These are phyloP conservation scores for Wallacemonas sp. DNA, from an alignment of 208 protist species.

Conservation along the genomic window DNA sequence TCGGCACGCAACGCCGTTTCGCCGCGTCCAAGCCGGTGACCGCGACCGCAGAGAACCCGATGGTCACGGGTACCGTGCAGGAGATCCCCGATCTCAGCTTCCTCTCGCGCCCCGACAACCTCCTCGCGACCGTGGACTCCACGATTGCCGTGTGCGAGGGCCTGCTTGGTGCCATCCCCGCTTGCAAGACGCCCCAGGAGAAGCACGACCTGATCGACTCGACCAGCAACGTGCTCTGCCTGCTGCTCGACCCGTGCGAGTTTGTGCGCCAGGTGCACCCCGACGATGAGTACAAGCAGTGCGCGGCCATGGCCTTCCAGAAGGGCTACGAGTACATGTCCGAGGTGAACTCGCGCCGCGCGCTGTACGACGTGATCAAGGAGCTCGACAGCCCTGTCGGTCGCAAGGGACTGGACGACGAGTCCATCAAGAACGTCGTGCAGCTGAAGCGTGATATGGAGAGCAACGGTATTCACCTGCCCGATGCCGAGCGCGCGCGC, in stretches of 20 bases:
- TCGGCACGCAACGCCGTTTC: background rate
- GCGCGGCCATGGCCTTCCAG: conserved; percentile 79
- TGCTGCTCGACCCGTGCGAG: conserved; percentile 91
- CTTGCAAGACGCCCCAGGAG: conserved; percentile 59
- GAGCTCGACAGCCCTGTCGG: conserved; percentile 71
- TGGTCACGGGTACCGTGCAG: conserved; percentile 19
- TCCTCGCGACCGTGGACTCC: conserved; percentile 65
- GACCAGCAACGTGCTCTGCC: conserved; percentile 91
- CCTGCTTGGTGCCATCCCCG: conserved; percentile 76
- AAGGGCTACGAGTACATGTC: conserved; percentile 91
- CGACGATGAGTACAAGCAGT: conserved; percentile 79
- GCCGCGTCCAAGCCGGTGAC: background rate
- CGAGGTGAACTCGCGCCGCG: conserved; percentile 84
- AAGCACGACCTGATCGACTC: conserved; percentile 92
- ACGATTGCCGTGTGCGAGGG: conserved; percentile 77
- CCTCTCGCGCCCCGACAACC: conserved; percentile 52
- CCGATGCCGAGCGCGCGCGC: conserved; percentile 67
- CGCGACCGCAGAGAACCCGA: background rate
- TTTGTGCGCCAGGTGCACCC: conserved; percentile 92
- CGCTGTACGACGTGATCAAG: conserved; percentile 87
- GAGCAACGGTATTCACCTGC: conserved; percentile 90
- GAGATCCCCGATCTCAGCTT: conserved; percentile 83
- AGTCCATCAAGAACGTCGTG: conserved; percentile 89
- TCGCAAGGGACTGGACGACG: conserved; percentile 62
- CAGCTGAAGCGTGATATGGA: conserved; percentile 93